Evolutionary conservation across 345 rosid species (phyloP).

Genomic region (Cardamine chenopodiifolia): DNA sequence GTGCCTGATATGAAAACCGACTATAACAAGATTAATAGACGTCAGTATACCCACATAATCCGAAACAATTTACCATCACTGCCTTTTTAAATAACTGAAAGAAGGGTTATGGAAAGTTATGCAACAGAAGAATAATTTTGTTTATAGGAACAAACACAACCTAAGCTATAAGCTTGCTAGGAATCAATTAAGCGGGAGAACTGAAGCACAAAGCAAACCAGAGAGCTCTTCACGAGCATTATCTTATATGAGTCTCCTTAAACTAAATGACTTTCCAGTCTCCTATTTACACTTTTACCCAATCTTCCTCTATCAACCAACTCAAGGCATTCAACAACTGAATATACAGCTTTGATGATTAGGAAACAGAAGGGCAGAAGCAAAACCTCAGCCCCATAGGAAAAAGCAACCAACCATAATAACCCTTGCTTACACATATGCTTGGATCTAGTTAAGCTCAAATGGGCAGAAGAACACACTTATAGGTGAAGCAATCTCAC

Average conservation of each 20-base stretch:
- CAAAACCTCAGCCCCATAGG: background rate
- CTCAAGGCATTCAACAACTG: background rate
- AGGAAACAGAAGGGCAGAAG: background rate
- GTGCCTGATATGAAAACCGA: slow-evolving; percentile 54
- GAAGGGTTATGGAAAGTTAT: background rate
- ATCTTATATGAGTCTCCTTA: background rate
- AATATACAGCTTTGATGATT: background rate
- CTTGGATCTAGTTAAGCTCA: background rate
- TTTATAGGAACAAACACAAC: slow-evolving; percentile 3
- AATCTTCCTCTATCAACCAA: slow-evolving; percentile 9
- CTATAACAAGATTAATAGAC: background rate
- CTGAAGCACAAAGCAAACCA: slow-evolving; percentile 5
- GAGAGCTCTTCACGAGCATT: background rate
- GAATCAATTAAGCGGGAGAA: background rate
- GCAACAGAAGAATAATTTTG: background rate
- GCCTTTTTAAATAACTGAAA: background rate
- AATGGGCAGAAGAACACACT: background rate
- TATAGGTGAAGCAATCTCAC: background rate
- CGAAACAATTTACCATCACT: background rate
- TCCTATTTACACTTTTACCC: background rate
- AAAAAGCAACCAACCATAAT: slow-evolving; percentile 6
- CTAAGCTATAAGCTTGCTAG: background rate
- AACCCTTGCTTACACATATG: slow-evolving; percentile 1
- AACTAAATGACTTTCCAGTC: slow-evolving; percentile 12
- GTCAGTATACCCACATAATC: background rate